Evolutionary conservation across 2,329 filamentous ascomycete species (phyloP).

Genomic region (Alternaria longipes): DNA sequence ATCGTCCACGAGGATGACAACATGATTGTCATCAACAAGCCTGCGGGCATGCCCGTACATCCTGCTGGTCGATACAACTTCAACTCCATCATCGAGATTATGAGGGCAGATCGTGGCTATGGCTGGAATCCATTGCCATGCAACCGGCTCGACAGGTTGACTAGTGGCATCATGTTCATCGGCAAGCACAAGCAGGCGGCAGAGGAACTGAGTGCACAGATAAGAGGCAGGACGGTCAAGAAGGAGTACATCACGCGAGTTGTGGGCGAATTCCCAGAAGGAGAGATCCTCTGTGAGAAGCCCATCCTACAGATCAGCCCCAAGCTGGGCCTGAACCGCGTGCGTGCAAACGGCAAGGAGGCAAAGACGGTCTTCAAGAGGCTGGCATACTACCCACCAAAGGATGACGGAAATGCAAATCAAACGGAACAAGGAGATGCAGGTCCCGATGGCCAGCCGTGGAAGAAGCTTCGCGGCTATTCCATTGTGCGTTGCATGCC

Average conservation of each 20-base stretch:
- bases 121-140: conserved; percentile 74
- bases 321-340: conserved; percentile 91
- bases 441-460: conserved; percentile 53
- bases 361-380: conserved; percentile 92
- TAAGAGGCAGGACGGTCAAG: conserved; percentile 80
- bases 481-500: conserved; percentile 95
- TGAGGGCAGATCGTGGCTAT: conserved; percentile 75
- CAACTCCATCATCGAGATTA: conserved; percentile 93
- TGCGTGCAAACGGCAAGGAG: conserved; percentile 90
- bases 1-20: conserved; percentile 92
- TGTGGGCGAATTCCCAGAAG: conserved; percentile 89
- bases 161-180: conserved; percentile 97
- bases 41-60: conserved; percentile 92
- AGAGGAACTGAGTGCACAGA: conserved; percentile 77
- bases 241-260: conserved; percentile 97
- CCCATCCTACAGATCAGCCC: conserved; percentile 94
- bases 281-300: conserved; percentile 90
- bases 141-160: conserved; percentile 92
- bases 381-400: conserved; percentile 85
- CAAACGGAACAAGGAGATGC: conserved; percentile 27
- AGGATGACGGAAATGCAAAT: conserved; percentile 29
- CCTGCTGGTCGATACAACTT: conserved; percentile 94
- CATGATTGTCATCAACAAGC: conserved; percentile 97
- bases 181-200: conserved; percentile 86
- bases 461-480: conserved; percentile 74